phyloP scores from a whole-genome alignment of 352 stramenopile species.

The Pseudoperonospora humuli region DNA sequence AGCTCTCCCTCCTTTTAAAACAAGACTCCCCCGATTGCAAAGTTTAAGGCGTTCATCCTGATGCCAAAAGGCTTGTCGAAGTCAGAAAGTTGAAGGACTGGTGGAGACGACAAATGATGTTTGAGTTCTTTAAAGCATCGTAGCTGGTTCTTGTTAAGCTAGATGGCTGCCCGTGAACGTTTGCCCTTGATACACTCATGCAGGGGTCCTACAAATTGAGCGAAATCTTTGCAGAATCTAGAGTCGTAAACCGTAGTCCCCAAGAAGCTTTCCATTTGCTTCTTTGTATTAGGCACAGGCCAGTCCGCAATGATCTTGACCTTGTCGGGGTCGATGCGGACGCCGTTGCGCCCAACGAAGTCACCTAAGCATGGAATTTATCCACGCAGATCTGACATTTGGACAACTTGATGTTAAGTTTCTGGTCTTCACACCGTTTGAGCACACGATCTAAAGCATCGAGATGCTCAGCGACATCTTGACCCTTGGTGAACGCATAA shows the following conservation, averaged over 20 bases:
- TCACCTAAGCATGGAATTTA: slow-evolving; percentile 5
- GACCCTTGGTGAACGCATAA: background rate
- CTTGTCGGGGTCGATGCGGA: slow-evolving; percentile 3
- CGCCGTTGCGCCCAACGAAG: background rate
- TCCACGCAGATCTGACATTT: slow-evolving; percentile 1
- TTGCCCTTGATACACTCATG: slow-evolving; percentile 2
- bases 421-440: background rate
- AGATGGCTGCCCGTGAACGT: no score
- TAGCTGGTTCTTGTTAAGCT: background rate
- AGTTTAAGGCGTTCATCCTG: slow-evolving; percentile 8
- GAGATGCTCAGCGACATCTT: background rate
- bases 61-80: no score
- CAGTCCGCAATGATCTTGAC: no score
- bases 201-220: slow-evolving; percentile 1
- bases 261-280: no score
- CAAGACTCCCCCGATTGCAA: slow-evolving; percentile 6
- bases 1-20: slow-evolving; percentile 11
- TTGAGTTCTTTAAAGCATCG: no score
- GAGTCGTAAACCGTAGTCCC: slow-evolving; percentile 1
- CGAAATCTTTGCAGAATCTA: slow-evolving; percentile 4
- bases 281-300: no score
- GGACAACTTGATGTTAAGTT: slow-evolving; percentile 2
- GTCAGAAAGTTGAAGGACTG: no score
- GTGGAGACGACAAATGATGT: no score
- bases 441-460: background rate